Base-by-base conservation (phyloP, 176 grass and related monocot species). In the Oryza officinalis region DNA sequence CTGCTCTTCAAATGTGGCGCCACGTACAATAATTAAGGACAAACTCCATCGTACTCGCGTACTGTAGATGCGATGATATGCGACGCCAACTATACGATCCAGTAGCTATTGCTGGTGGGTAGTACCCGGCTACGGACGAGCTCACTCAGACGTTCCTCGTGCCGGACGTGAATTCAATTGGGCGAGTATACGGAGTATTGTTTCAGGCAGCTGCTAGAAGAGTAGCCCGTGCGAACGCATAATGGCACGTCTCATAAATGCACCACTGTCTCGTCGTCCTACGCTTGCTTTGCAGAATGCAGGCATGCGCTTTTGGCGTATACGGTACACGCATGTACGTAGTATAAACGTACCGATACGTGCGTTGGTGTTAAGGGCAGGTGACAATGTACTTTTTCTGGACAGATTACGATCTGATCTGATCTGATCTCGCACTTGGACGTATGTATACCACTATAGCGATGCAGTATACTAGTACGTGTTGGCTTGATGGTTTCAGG, bases 61-160 rank as follows among this genome's bases (percentile, higher is more conserved):
- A 61, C 57, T 57, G 52, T 57, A 57, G 52, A 57, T 57, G 52
- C 52, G 52, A 22, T 22, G 52, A 57, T 18, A 7, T 57, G 50
- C 18, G 50, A 57, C 6, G 14, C 14, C 4, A 0, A 0, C 14
- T 13, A 47, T 57, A 57, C 52, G 52, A 57, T 57, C 52, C 4
- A 54, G 49, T 18, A 54, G 17, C 1, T 20, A 54, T 54, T 54
- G 17, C 49, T 20, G 17, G 17, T 20, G 13, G 13, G 45, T 1
- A 2, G 45, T 47, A 47, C 45, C 30, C 20, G 12, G 40, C 44
- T 65, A 80, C 18, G 78, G 78, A 0, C 6, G 28, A 32, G 72
- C 17, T 83, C 61, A 68, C 17, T 83, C 61, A 75, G 71, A 18
- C 45, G 45, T 59, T 69, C 46, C 65, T 83, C 86, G 80, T 72